Base-by-base conservation (phyloP, 78 protist species). In the Dictyostelium firmibasis region DNA sequence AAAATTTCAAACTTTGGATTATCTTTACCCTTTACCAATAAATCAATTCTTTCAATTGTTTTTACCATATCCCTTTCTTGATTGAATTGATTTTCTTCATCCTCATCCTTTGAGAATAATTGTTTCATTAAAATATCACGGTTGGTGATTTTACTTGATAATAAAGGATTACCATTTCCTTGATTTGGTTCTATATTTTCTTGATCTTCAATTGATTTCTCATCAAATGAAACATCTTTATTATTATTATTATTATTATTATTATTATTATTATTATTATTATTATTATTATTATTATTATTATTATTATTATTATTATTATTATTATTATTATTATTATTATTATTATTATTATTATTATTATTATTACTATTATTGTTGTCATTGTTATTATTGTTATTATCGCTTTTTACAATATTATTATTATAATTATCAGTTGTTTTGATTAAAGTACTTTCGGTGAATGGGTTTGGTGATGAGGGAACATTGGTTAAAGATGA, bases 21-120 rank as follows among this genome's bases (percentile, higher is more conserved):
- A 14, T 20, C 36, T 82, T 50, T 44, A 16, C 38, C 60, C n/a
- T 82, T 50, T 18, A 82, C 75, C 7, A n/a, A 29, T 33, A 29
- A 25, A 35, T 82, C 86, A 23, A 82, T 82, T 60, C 86, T 82
- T 27, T 82, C 86, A 27, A 82, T 82, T 1, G 86, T 82, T 47
- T 82, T 23, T 31, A 82, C 36, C 67, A 62, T 60, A 47, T 82
- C 86, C 60, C 86, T 82, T 33, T 82, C 86, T 25, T 77, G 60
- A 11, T 77, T 44, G 23, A 23, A 25, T n/a, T 77, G 83, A 35
- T 82, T 60, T 31, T 7, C 31, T 16, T 76, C 27, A 36, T 77
- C 38, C 3, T 76, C 27, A 36, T 18, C n/a, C 31, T 57, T 38
- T 35, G 38, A 35, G 13, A 20, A 57, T 44, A 79, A 44, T 60